Evolutionary conservation across 179 eudicot species (phyloP), one percentile per base, ranked within the genome.

Genomic region (Gypsophila paniculata): DNA sequence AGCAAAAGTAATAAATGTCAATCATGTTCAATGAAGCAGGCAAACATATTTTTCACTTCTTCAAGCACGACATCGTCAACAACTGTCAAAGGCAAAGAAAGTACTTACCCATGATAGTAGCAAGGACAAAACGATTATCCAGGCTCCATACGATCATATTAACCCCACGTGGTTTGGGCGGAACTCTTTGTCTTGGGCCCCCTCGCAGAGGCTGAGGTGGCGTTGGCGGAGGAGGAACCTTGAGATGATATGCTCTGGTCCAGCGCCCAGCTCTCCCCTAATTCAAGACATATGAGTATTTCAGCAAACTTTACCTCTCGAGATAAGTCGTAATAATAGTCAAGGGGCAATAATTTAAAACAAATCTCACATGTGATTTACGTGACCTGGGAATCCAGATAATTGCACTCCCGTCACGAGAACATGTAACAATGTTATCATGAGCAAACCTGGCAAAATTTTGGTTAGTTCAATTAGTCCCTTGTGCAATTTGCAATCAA

Each of bases 361-460:
- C 29, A 63, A 19, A 44, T 59, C 86, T 84, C 85, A 93, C 98
- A 82, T 91, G 98, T 70, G 98, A 91, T 88, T 89, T 93, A 62
- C 98, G 98, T 60, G 98, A 89, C 80, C 90, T 86, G 52, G 97
- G 98, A 83, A 89, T 84, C 98, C 98, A 93, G 55, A 93, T 93
- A 29, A 93, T 93, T 72, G 98, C 98, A 77, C 98, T 93, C 53
- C 98, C 98, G 83, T 93, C 98, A 57, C 97, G 89, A 72, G 98
- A 93, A 78, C 97, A 93, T 29, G 98, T 93, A 64, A 93, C 98
- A 52, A 93, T 93, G 83, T 91, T 93, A 82, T 93, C 98, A 78
- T 91, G 97, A 10, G 93, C 82, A 76, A 87, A 91, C 96, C 97
- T 95, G 87, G 25, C 34, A 66, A 55, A 49, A 32, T n/a, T 53